Conservation (phyloP, 805 yeast species). For the Kurtzmaniella cleridarum region DNA sequence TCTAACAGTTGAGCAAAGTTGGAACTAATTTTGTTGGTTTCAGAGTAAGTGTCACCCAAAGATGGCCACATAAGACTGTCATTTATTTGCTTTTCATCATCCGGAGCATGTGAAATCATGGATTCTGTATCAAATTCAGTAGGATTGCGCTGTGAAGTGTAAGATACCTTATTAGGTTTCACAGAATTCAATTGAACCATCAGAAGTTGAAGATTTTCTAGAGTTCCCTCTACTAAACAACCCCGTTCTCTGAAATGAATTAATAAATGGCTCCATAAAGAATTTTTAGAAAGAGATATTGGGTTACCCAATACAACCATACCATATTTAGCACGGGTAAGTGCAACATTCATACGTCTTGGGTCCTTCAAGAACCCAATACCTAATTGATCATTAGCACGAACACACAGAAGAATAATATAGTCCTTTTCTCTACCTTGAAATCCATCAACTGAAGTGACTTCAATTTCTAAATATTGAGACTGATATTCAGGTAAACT, state of each 20-base stretch:
- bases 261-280: constrained; percentile 74
- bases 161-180: constrained; percentile 6
- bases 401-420: constrained; percentile 39
- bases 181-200: constrained; percentile 43
- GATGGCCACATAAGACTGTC: constrained; percentile 21
- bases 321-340: constrained; percentile 40
- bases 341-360: constrained; percentile 39
- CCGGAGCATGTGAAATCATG: constrained; percentile 19
- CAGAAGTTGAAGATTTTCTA: constrained; percentile 72
- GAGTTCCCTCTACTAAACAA: constrained; percentile 84
- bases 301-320: constrained; percentile 75
- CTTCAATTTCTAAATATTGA: constrained; percentile 68
- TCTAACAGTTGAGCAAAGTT: constrained; percentile 30
- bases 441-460: constrained; percentile 50
- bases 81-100: background rate
- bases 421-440: constrained; percentile 43
- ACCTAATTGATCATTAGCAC: constrained; percentile 35
- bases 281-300: constrained; percentile 60
- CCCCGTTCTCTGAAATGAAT: constrained; percentile 78
- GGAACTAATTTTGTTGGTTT: constrained; percentile 15
- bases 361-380: constrained; percentile 42
- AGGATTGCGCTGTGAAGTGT: background rate
- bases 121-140: constrained; percentile 24
- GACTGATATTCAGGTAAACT: constrained; percentile 51
- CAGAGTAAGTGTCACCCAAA: constrained; percentile 12